phyloP scores from a whole-genome alignment of 2,329 filamentous ascomycete genomes.

The Periconia digitata region DNA sequence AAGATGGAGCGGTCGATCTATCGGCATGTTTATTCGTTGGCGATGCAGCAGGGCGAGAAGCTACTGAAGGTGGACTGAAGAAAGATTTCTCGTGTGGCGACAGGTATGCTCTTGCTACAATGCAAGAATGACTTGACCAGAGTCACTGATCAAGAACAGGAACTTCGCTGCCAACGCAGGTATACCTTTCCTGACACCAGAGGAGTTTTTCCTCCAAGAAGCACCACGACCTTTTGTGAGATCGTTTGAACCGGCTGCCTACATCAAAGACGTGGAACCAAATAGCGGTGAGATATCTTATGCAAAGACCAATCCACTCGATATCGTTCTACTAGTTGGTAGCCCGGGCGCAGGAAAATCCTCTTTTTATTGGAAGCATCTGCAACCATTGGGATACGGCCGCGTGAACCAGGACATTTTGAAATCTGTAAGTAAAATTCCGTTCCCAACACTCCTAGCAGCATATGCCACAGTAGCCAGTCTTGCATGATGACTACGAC shows the following conservation, averaged over 20 bases:
- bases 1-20: constrained; percentile 64
- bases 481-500: too few relatives aligned
- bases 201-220: constrained; percentile 83
- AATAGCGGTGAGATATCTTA: neutral
- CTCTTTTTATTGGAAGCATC: constrained; percentile 78
- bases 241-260: constrained; percentile 67
- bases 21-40: constrained; percentile 80
- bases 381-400: constrained; percentile 77
- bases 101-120: constrained; percentile 47
- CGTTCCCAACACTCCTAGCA: constrained; percentile 8
- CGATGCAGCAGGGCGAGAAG: constrained; percentile 68
- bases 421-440: constrained; percentile 61
- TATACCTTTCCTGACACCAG: constrained; percentile 79
- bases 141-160: constrained; percentile 9
- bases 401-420: constrained; percentile 89
- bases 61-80: constrained; percentile 39
- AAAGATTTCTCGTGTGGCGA: constrained; percentile 64
- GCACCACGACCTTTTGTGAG: constrained; percentile 65
- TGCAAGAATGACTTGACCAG: too few relatives aligned
- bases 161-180: constrained; percentile 86
- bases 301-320: constrained; percentile 65
- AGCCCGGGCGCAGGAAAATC: constrained; percentile 91
- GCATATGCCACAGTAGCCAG: constrained; percentile 1
- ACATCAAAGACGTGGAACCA: constrained; percentile 13
- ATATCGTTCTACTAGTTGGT: constrained; percentile 84